Conservation (phyloP, 306 rosid genomes). For the Sindora glabra region DNA sequence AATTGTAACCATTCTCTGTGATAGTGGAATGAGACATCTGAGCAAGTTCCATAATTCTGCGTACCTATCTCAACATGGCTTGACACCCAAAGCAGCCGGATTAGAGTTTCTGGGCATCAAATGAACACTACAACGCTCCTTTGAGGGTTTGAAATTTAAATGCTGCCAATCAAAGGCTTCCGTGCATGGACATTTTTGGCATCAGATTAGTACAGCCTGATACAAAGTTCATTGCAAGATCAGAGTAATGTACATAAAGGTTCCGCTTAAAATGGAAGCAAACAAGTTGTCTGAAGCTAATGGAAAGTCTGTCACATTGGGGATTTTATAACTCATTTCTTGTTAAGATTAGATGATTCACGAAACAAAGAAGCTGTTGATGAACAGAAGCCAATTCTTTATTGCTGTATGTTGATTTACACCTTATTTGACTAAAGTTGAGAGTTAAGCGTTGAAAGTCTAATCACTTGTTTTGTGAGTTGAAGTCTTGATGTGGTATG, state of each 20-base stretch:
- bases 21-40: conserved; percentile 90
- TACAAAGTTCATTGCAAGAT: background rate
- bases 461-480: too few species aligned
- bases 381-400: background rate
- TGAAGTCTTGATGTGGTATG: too few species aligned
- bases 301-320: too few species aligned
- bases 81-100: conserved; percentile 66
- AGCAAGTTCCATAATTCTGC: conserved; percentile 68
- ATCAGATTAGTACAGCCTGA: background rate
- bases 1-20: conserved; percentile 84
- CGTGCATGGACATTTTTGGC: background rate
- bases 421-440: too few species aligned
- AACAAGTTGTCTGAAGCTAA: background rate
- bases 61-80: conserved; percentile 55
- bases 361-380: background rate
- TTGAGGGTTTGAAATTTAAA: background rate
- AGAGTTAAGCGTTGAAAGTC: too few species aligned
- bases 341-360: background rate
- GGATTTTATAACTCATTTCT: background rate
- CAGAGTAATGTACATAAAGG: background rate
- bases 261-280: background rate
- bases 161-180: background rate
- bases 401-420: too few species aligned
- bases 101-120: conserved; percentile 59
- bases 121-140: conserved; percentile 17